phyloP scores from a whole-genome alignment of 306 rosid genomes.

The Sechiopsis laciniata region DNA sequence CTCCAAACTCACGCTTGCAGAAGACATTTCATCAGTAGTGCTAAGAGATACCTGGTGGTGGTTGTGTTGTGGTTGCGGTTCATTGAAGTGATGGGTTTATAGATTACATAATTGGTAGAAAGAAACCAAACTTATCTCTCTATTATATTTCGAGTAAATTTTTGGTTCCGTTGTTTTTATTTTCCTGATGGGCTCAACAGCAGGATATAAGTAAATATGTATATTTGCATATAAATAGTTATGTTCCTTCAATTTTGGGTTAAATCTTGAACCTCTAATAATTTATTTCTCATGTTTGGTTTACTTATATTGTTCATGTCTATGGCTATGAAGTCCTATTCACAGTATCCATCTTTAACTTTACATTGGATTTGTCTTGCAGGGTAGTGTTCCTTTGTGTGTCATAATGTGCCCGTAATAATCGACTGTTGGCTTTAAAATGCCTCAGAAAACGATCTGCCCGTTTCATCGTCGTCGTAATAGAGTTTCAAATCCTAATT shows the following conservation, averaged over 20 bases:
- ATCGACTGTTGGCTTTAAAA: neutral
- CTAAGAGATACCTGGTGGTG: neutral
- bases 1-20: too few relatives aligned
- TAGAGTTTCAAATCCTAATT: conserved; percentile 2
- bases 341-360: neutral
- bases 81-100: neutral
- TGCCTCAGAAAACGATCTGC: neutral
- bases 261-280: neutral
- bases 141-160: neutral
- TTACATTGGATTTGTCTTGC: neutral
- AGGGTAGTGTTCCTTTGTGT: conserved; percentile 1
- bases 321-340: neutral
- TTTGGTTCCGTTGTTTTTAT: neutral
- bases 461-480: neutral
- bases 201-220: neutral
- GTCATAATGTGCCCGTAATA: neutral
- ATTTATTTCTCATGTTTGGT: neutral
- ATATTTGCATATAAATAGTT: neutral
- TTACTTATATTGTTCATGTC: neutral
- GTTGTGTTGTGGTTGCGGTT: neutral
- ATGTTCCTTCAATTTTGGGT: neutral
- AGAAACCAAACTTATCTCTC: neutral
- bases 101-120: neutral
- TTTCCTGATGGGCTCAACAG: neutral
- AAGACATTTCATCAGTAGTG: too few relatives aligned